These are phyloP conservation scores for Cyberlindnera maclurae DNA, from an alignment of 805 yeast species.

Conservation along the genomic window DNA sequence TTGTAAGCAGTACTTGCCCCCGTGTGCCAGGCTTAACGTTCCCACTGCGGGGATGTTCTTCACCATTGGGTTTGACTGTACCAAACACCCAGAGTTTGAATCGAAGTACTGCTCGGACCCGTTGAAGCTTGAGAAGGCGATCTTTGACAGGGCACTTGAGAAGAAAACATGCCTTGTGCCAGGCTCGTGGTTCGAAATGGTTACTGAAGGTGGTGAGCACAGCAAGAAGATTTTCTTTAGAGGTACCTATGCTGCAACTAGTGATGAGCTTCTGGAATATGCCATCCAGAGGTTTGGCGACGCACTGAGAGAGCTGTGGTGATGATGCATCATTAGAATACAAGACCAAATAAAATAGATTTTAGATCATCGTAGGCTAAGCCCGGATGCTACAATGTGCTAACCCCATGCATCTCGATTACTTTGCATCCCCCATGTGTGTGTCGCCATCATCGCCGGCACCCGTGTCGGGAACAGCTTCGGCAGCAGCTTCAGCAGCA, in stretches of 20 bases:
- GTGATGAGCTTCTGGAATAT: background rate
- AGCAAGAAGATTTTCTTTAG: constrained; percentile 1
- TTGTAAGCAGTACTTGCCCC: constrained; percentile 46
- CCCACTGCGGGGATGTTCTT: constrained; percentile 83
- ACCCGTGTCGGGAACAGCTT: constrained; percentile 5
- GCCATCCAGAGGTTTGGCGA: constrained; percentile 1
- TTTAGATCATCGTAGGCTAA: background rate
- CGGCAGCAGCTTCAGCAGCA: constrained; percentile 9
- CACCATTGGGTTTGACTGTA: constrained; percentile 45
- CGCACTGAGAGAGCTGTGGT: background rate
- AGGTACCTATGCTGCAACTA: constrained; percentile 1
- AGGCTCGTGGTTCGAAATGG: constrained; percentile 5
- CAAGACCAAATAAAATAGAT: background rate
- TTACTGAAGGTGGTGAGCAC: background rate
- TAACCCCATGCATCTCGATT: background rate
- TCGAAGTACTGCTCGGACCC: constrained; percentile 51
- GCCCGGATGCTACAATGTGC: no score
- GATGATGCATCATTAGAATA: no score
- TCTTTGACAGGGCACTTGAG: constrained; percentile 49
- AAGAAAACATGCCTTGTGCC: constrained; percentile 63
- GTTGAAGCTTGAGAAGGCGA: constrained; percentile 45
- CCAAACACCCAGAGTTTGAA: constrained; percentile 28
- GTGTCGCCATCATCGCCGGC: constrained; percentile 3
- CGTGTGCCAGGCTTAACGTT: constrained; percentile 36
- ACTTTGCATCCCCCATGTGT: constrained; percentile 4